Conservation (phyloP, 2,329 filamentous ascomycete genomes). For the Colletotrichum filicis region DNA sequence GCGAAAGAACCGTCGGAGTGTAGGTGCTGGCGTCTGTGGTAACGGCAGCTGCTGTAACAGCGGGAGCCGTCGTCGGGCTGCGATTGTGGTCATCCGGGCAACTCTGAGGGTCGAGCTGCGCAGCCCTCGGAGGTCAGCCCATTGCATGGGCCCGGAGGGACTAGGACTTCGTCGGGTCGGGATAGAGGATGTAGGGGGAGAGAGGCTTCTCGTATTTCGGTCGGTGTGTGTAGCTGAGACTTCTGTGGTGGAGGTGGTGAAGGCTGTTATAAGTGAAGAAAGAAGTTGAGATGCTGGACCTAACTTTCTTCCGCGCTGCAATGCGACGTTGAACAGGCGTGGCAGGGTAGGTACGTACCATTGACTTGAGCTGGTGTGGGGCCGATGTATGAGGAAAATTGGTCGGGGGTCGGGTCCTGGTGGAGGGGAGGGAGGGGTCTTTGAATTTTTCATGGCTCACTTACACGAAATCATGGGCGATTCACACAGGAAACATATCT, state of each 20-base stretch:
- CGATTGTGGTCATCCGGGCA: slow-evolving; percentile 30
- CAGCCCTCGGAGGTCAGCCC: slow-evolving; percentile 34
- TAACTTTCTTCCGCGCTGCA: background rate
- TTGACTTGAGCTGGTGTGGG: slow-evolving; percentile 1
- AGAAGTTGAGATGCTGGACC: background rate
- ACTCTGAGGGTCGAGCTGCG: slow-evolving; percentile 30
- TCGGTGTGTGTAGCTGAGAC: background rate
- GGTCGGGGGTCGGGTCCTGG: background rate
- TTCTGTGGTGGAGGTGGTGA: background rate
- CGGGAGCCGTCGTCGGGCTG: slow-evolving; percentile 29
- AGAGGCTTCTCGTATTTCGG: background rate
- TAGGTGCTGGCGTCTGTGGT: background rate
- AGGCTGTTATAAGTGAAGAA: background rate
- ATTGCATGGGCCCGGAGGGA: slow-evolving; percentile 30
- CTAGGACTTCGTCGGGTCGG: background rate
- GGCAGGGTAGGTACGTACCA: background rate
- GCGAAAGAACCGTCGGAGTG: slow-evolving; percentile 2
- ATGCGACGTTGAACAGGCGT: slow-evolving; percentile 4
- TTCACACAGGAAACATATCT: background rate
- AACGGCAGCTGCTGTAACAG: slow-evolving; percentile 12
- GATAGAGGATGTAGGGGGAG: background rate
- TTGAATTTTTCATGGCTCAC: slow-evolving; percentile 9
- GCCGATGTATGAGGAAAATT: slow-evolving; percentile 4
- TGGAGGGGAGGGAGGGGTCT: background rate
- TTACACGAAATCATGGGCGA: background rate